phyloP scores from a whole-genome alignment of 306 rosid species.

The Luffa acutangula region DNA sequence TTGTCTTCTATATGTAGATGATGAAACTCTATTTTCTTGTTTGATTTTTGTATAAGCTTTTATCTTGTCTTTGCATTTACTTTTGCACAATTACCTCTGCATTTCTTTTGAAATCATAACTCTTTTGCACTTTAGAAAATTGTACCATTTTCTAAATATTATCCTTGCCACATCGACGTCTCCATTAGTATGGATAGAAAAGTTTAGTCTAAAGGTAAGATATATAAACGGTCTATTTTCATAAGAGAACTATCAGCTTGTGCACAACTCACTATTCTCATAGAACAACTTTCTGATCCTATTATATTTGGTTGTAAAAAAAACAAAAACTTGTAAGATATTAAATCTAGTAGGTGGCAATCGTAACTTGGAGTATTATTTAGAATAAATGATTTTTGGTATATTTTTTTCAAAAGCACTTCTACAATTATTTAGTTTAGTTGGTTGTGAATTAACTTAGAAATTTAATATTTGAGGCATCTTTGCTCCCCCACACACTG shows the following conservation, averaged over 20 bases:
- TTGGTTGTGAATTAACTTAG: background rate
- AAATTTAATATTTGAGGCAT: background rate
- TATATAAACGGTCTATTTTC: too few species aligned
- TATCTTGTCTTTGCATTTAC: background rate
- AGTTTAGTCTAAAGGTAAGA: background rate
- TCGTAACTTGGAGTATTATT: too few species aligned
- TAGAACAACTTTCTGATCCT: too few species aligned
- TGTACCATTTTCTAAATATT: background rate
- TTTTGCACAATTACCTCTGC: background rate
- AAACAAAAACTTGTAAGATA: background rate
- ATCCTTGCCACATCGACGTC: background rate
- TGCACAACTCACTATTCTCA: too few species aligned
- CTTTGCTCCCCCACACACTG: background rate
- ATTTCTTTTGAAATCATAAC: background rate
- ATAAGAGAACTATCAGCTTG: too few species aligned
- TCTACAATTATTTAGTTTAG: background rate
- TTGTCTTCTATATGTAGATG: background rate
- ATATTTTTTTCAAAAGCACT: background rate
- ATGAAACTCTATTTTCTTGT: background rate
- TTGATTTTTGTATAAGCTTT: background rate
- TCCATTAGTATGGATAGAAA: background rate
- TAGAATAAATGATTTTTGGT: background rate
- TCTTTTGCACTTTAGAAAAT: background rate
- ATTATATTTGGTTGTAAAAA: too few species aligned
- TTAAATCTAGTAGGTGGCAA: background rate